Evolutionary conservation across 169 alveolate species (phyloP), one percentile per base, ranked within the genome.

Genomic region (Plasmodium vivax): DNA sequence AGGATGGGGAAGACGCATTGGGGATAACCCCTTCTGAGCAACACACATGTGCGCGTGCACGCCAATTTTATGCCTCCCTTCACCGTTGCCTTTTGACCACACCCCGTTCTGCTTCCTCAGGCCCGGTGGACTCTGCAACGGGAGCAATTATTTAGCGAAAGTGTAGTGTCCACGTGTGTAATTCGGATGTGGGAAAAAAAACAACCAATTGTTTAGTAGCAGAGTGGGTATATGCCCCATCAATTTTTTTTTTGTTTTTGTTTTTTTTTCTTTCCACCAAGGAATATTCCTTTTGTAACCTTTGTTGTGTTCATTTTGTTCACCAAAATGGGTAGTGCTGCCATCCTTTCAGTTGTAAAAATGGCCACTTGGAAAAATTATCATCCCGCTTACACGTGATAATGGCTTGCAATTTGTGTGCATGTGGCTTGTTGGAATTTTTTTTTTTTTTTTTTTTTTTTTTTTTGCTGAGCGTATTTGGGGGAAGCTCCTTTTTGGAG

Each of bases 91-190:
- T 27, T 82, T 16, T 82, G 14, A 12, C 19, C 71, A 14, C n/a
- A 19, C 9, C 12, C 30, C 62, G n/a, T 51, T 23, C 23, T 27
- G 43, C 16, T 77, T 85, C 71, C 23, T 23, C 38, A 87, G 93
- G 93, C 23, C 82, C 93, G 14, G 74, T 87, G 30, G 93, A 87
- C 27, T 75, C 93, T 30, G 75, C 62, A n/a, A 84, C 93, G 34
- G 93, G 93, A 84, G 45, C 58, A 84, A 79, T 68, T 30, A 68
- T 68, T 68, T 68, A 68, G 77, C 36, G 77, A 68, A 23, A 9
- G 43, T 19, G 12, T 9, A n/a, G 34, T 7, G 32, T 68, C 16
- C 77, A 68, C 77, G 38, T 68, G 23, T 68, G 77, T 68, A 16
- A 51, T 51, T 19, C 77, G 41, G 38, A 68, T 19, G 77, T 41